Base-by-base conservation (phyloP, 345 rosid species). In the Lumnitzera littorea region DNA sequence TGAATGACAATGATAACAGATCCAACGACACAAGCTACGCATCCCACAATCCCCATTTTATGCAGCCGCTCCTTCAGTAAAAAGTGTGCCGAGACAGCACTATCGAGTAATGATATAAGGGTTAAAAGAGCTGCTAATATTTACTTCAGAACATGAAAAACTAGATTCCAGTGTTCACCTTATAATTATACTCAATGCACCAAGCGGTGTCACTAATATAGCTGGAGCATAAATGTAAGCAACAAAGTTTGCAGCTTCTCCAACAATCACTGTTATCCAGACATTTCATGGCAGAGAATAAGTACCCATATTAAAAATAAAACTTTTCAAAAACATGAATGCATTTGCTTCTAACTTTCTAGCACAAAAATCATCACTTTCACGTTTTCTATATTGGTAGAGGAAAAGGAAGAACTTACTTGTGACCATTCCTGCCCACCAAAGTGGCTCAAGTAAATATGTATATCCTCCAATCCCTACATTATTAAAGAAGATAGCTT, bases 181-280 rank as follows among this genome's bases (percentile, higher is more conserved):
- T 69, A 86, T 72, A 69, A 91, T 88, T 50, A 91, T 89, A 71
- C 98, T 91, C 24, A 91, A 69, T 13, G 96, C 95, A 52, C 98
- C 95, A 53, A 89, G 92, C 2, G 98, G 96, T 1, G 98, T 91
- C 67, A 91, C 98, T 48, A 89, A 76, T 62, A 86, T 89, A 15
- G 98, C 98, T 5, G 96, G 98, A 54, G 95, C 96, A 83, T 89
- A 91, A 53, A 85, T 85, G 66, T 89, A 91, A 54, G 98, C 96
- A 58, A 89, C 95, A 57, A 88, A 91, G 72, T 91, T 91, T 25
- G 98, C 96, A 64, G 78, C 73, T 74, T 91, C 98, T 62, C 98
- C 98, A 24, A 80, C 55, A 76, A 88, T 80, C 98, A 89, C 96
- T 89, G 43, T 36, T 36, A 9, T 36, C 43, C 43, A 36, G 43